These are phyloP conservation scores for Starmerella powellii DNA, from an alignment of 805 yeast species.

Conservation along the genomic window DNA sequence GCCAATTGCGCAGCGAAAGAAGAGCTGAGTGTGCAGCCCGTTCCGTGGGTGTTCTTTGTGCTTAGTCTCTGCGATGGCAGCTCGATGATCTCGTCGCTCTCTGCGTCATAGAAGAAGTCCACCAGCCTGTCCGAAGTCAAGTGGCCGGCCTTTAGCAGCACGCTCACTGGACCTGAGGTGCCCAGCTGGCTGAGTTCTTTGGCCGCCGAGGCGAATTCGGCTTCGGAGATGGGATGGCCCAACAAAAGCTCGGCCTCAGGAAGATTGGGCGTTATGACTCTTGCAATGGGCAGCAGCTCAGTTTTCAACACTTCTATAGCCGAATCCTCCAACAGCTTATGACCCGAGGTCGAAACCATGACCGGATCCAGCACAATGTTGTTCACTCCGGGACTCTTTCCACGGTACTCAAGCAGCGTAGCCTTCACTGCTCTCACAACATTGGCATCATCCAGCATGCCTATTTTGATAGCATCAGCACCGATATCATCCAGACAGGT, in stretches of 20 bases:
- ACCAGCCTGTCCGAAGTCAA: slow-evolving; percentile 27
- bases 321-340: slow-evolving; percentile 39
- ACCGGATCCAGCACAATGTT: slow-evolving; percentile 63
- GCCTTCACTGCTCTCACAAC: slow-evolving; percentile 40
- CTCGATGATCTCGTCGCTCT: slow-evolving; percentile 38
- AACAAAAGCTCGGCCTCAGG: slow-evolving; percentile 43
- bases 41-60: slow-evolving; percentile 64
- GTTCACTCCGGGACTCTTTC: slow-evolving; percentile 3
- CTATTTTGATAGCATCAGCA: slow-evolving; percentile 62
- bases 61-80: slow-evolving; percentile 37
- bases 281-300: slow-evolving; percentile 40
- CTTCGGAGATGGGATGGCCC: slow-evolving; percentile 8
- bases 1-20: slow-evolving; percentile 70
- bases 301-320: slow-evolving; percentile 37
- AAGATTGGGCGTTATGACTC: slow-evolving; percentile 62
- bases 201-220: slow-evolving; percentile 15
- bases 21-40: slow-evolving; percentile 81
- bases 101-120: slow-evolving; percentile 22
- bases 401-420: slow-evolving; percentile 8
- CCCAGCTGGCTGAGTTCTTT: slow-evolving; percentile 23
- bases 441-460: slow-evolving; percentile 49
- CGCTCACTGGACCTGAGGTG: slow-evolving; percentile 18
- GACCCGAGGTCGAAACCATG: slow-evolving; percentile 71
- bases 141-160: slow-evolving; percentile 77
- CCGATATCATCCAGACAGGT: slow-evolving; percentile 49